Evolutionary conservation across 192 early-diverging fungal genomes (phyloP).

Genomic region (Backusella tuberculispora): DNA sequence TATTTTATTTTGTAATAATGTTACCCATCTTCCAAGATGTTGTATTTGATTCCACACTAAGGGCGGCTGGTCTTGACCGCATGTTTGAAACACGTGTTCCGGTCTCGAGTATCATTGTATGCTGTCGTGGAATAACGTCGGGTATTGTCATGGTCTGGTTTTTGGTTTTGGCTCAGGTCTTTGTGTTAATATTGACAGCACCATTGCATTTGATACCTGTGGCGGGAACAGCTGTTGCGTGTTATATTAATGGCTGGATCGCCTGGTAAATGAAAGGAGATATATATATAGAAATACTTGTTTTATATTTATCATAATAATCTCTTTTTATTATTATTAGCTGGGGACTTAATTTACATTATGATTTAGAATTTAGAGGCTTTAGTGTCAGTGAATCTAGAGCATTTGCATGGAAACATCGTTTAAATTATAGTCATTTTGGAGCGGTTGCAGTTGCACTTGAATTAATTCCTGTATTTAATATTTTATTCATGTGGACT

Average conservation of each 20-base stretch:
- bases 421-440: slow-evolving; percentile 41
- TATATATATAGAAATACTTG: not conserved
- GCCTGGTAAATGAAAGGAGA: slow-evolving; percentile 26
- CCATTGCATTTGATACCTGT: slow-evolving; percentile 65
- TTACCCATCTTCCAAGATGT: slow-evolving; percentile 62
- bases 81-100: slow-evolving; percentile 50
- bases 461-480: slow-evolving; percentile 64
- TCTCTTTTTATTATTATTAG: slow-evolving; percentile 19
- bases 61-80: slow-evolving; percentile 46
- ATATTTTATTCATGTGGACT: slow-evolving; percentile 70
- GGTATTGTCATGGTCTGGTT: slow-evolving; percentile 48
- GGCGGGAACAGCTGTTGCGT: slow-evolving; percentile 53
- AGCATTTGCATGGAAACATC: slow-evolving; percentile 47
- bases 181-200: slow-evolving; percentile 42
- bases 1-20: slow-evolving; percentile 57
- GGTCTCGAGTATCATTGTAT: slow-evolving; percentile 40
- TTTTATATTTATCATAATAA: not conserved
- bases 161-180: slow-evolving; percentile 35
- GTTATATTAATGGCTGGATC: slow-evolving; percentile 57
- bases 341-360: slow-evolving; percentile 55
- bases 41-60: slow-evolving; percentile 59
- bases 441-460: slow-evolving; percentile 59
- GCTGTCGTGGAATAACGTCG: slow-evolving; percentile 49
- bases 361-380: slow-evolving; percentile 58
- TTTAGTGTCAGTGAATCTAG: slow-evolving; percentile 48